Evolutionary conservation across 306 rosid species (phyloP).

Genomic region (Rosa lucieae): DNA sequence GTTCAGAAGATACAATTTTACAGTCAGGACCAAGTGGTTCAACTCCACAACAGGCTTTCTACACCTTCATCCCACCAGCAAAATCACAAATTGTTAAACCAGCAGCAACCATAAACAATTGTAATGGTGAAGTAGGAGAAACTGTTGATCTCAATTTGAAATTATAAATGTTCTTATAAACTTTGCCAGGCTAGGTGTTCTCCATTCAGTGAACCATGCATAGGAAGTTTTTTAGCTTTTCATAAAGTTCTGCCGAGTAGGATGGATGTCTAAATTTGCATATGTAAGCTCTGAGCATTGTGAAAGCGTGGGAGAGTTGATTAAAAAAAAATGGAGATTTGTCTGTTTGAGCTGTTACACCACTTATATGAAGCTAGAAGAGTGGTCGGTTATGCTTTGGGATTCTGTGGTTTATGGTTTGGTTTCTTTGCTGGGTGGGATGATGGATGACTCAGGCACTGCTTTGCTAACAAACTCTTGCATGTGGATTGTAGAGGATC

Average conservation of each 20-base stretch:
- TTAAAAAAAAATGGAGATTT: constrained; percentile 16
- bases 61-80: constrained; percentile 55
- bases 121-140: constrained; percentile 41
- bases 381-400: constrained; percentile 5
- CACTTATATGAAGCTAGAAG: background rate
- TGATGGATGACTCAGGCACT: constrained; percentile 31
- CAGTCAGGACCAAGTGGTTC: constrained; percentile 29
- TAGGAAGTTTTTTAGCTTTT: constrained; percentile 13
- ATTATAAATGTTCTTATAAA: constrained; percentile 34
- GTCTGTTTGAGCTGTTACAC: constrained; percentile 2
- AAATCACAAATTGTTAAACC: constrained; percentile 36
- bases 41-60: constrained; percentile 40
- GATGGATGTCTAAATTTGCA: constrained; percentile 39
- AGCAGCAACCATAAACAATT: constrained; percentile 25
- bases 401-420: constrained; percentile 1
- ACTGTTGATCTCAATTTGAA: constrained; percentile 72
- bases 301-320: constrained; percentile 32
- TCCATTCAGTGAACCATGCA: constrained; percentile 27
- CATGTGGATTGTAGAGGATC: constrained; percentile 42
- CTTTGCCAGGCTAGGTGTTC: constrained; percentile 34
- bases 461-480: constrained; percentile 41
- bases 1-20: constrained; percentile 33
- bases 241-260: constrained; percentile 14
- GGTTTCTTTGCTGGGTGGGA: constrained; percentile 15
- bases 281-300: constrained; percentile 43